Evolutionary conservation across 2,329 filamentous ascomycete species (phyloP).

Genomic region (Daldinia eschscholtzii): DNA sequence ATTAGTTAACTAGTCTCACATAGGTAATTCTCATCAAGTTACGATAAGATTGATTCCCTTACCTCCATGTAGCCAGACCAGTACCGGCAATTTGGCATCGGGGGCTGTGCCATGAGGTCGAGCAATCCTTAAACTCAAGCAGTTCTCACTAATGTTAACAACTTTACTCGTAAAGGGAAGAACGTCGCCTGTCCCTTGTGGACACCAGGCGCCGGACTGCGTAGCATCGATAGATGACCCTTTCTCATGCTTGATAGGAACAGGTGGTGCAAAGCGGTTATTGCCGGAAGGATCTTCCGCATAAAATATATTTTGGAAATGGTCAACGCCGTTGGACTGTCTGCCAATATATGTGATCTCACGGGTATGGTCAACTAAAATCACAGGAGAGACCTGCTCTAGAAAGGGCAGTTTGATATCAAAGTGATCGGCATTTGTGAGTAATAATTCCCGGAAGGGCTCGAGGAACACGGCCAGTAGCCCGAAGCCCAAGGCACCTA

Average conservation of each 20-base stretch:
- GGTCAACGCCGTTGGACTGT: constrained; percentile 41
- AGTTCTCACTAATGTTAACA: constrained; percentile 43
- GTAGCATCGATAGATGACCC: constrained; percentile 47
- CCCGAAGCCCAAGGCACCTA: neutral
- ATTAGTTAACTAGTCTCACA: neutral
- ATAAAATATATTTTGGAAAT: constrained; percentile 46
- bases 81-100: constrained; percentile 2
- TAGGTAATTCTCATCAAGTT: neutral
- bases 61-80: constrained; percentile 44
- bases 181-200: constrained; percentile 41
- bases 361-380: neutral
- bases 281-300: constrained; percentile 48
- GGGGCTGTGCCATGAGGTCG: constrained; percentile 28
- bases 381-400: neutral
- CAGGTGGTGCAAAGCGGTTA: constrained; percentile 51
- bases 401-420: neutral
- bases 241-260: constrained; percentile 36
- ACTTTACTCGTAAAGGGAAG: constrained; percentile 39
- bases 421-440: neutral
- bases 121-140: constrained; percentile 44
- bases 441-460: neutral
- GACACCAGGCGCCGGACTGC: constrained; percentile 48
- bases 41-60: neutral
- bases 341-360: neutral
- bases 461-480: neutral